A percentile compares a stretch with the other conserved stretches of the same genome.
These are phyloP conservation scores for Metschnikowia arizonensis DNA, from an alignment of 805 yeast species.

Conservation along the genomic window DNA sequence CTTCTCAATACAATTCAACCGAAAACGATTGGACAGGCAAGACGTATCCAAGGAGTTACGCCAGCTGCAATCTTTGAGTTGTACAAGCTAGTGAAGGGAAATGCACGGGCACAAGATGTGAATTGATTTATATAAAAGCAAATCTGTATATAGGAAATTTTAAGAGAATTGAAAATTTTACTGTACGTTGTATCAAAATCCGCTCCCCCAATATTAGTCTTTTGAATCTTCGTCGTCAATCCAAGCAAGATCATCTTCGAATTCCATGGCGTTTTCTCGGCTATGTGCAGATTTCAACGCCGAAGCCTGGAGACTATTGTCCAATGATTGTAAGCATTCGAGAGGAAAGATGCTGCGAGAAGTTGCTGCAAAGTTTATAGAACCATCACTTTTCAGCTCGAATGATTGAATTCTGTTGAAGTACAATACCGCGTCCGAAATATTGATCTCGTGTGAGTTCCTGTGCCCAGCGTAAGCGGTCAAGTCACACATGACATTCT, in stretches of 20 bases:
- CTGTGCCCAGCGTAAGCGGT: slow-evolving; percentile 36
- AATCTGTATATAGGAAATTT: background rate
- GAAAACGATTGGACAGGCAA: slow-evolving; percentile 88
- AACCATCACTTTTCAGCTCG: slow-evolving; percentile 12
- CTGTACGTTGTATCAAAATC: background rate
- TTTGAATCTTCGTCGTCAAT: background rate
- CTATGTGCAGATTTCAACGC: background rate
- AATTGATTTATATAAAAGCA: background rate
- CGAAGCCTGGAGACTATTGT: slow-evolving; percentile 24
- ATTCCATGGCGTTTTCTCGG: background rate
- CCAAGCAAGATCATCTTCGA: background rate
- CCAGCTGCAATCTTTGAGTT: slow-evolving; percentile 88
- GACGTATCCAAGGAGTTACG: slow-evolving; percentile 91
- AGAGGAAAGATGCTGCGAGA: slow-evolving; percentile 36
- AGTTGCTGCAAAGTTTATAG: slow-evolving; percentile 25
- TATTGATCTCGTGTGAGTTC: slow-evolving; percentile 25
- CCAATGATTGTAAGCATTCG: slow-evolving; percentile 31
- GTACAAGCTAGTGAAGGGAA: slow-evolving; percentile 48
- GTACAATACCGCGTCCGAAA: slow-evolving; percentile 34
- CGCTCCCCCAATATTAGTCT: background rate
- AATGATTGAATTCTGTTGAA: slow-evolving; percentile 29
- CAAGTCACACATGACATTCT: slow-evolving; percentile 29
- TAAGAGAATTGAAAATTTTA: background rate
- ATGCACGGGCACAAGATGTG: slow-evolving; percentile 1
- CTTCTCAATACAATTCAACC: slow-evolving; percentile 76